Evolutionary conservation across 345 rosid species (phyloP).

Genomic region (Gossypium mustelinum): DNA sequence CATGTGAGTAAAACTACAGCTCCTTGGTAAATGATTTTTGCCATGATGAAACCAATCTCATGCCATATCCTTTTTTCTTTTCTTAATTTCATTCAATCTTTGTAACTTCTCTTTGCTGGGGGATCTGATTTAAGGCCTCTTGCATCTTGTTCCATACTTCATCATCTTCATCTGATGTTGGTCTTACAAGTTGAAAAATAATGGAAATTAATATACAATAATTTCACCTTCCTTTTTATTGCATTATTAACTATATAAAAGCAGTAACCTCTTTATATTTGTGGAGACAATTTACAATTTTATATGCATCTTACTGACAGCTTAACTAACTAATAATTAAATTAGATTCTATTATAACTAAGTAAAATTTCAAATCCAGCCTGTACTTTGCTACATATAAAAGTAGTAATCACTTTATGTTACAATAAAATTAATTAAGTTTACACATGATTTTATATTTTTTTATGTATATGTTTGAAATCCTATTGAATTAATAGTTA

Average conservation of each 20-base stretch:
- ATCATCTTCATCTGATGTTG: background rate
- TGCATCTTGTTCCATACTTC: background rate
- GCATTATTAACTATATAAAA: background rate
- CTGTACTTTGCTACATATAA: too few species aligned
- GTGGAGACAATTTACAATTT: too few species aligned
- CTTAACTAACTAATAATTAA: background rate
- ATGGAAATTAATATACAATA: background rate
- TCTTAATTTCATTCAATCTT: background rate
- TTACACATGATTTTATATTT: too few species aligned
- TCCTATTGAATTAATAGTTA: too few species aligned
- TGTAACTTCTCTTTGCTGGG: background rate
- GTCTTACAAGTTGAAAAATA: background rate
- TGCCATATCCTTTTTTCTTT: background rate
- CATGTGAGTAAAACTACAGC: slow-evolving; percentile 27
- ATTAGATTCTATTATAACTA: too few species aligned
- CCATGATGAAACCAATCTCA: too few species aligned
- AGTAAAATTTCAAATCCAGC: too few species aligned
- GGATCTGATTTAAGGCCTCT: background rate
- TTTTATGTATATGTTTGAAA: too few species aligned
- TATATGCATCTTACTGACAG: too few species aligned
- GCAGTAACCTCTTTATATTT: too few species aligned
- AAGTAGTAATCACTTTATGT: too few species aligned
- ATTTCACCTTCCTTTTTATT: background rate
- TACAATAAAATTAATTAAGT: too few species aligned
- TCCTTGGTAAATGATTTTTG: background rate